Base-by-base conservation (phyloP, 768 basidiomycete species). In the Favolaschia claudopus region DNA sequence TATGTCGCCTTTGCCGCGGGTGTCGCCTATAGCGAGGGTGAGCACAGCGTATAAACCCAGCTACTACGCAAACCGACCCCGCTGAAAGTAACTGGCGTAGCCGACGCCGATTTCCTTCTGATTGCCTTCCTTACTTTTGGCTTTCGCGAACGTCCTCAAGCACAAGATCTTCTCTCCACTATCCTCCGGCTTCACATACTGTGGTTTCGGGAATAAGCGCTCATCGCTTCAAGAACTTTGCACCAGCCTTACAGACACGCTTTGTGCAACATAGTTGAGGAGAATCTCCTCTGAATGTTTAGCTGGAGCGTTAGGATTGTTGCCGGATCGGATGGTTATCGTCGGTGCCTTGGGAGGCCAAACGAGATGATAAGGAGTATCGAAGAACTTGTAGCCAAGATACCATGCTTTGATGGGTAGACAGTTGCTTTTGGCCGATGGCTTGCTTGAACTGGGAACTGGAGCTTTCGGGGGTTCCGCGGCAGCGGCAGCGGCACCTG, bases 331-430 rank as follows among this genome's bases (percentile, higher is more conserved):
- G 20, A 59, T 46, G 12, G 17, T 50, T 17, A 63, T 17, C n/a
- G 32, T 61, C n/a, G n/a, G n/a, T n/a, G 42, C 45, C 7, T 33
- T 22, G 17, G 31, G 7, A 42, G 32, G 38, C 22, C 39, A 52
- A 12, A 55, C 22, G 38, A 54, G 45, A 29, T 55, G 60, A 39
- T 57, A 63, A 14, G 63, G 32, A 12, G 59, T 60, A 0, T 42
- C 38, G 32, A 63, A 62, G 28, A 48, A 57, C 45, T 68, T 68
- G 29, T 42, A 58, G 4, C 72, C 72, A 31, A 69, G 55, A 58
- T 58, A 69, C 66, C 67, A 69, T 20, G 67, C 69, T 47, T 62
- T 60, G n/a, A 71, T 52, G 31, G 68, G 66, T 29, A 71, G 19
- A 19, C 43, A 56, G 24, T 17, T 17, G 37, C 45, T 24, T 44